phyloP scores from a whole-genome alignment of 768 basidiomycete genomes.

The Gymnopilus junonius region DNA sequence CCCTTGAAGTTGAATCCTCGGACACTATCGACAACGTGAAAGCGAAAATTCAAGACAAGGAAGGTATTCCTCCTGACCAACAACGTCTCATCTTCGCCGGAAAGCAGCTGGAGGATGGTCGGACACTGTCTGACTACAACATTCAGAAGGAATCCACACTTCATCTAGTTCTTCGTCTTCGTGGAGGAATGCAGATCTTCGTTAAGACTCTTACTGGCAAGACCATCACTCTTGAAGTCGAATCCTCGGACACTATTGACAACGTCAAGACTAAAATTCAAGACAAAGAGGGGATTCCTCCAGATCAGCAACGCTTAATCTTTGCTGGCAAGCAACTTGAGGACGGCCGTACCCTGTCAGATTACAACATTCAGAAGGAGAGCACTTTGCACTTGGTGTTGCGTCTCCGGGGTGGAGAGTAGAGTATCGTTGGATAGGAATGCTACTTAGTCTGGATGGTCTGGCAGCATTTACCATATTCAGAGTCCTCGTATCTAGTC shows the following conservation, averaged over 20 bases:
- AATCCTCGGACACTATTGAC: slow-evolving; percentile 14
- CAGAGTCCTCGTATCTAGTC: background rate
- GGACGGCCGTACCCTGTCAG: slow-evolving; percentile 8
- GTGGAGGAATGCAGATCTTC: slow-evolving; percentile 21
- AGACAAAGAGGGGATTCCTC: slow-evolving; percentile 18
- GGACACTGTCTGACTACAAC: slow-evolving; percentile 78
- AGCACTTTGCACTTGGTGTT: slow-evolving; percentile 48
- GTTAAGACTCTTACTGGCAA: slow-evolving; percentile 21
- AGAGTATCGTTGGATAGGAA: slow-evolving; percentile 4
- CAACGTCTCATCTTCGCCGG: slow-evolving; percentile 83
- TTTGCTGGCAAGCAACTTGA: slow-evolving; percentile 19
- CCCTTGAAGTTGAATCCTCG: slow-evolving; percentile 74
- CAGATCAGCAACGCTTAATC: slow-evolving; percentile 16
- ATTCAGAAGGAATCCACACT: slow-evolving; percentile 79
- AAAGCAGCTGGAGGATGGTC: slow-evolving; percentile 80
- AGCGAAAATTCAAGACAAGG: slow-evolving; percentile 81
- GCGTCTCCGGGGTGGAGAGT: slow-evolving; percentile 81
- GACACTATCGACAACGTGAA: slow-evolving; percentile 82
- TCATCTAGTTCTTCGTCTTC: slow-evolving; percentile 44
- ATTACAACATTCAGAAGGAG: slow-evolving; percentile 22
- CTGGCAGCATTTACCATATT: background rate
- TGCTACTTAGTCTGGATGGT: background rate
- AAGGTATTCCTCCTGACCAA: slow-evolving; percentile 80
- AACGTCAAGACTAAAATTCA: slow-evolving; percentile 8
- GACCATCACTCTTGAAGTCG: slow-evolving; percentile 19